Conservation (phyloP, 2,329 filamentous ascomycete species). For the Xylaria sp. region DNA sequence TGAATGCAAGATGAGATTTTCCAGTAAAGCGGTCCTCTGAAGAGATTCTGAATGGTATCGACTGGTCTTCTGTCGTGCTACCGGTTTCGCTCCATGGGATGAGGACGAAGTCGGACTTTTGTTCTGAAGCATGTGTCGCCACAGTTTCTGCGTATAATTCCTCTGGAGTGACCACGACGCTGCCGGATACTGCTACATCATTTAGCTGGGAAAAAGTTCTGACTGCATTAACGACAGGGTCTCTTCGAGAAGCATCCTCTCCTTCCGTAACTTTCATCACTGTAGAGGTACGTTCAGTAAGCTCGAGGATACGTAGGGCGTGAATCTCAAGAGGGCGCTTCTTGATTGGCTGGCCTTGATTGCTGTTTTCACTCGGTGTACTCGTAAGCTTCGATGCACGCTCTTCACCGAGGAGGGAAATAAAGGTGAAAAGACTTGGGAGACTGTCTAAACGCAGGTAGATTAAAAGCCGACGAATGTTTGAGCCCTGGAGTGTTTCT, state of each 20-base stretch:
- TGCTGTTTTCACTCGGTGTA: conserved; percentile 32
- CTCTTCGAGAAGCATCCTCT: conserved; percentile 72
- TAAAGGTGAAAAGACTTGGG: conserved; percentile 79
- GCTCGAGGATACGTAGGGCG: conserved; percentile 82
- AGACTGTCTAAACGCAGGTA: conserved; percentile 86
- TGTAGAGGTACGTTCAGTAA: conserved; percentile 90
- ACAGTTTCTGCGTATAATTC: conserved; percentile 80
- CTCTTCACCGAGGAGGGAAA: conserved; percentile 74
- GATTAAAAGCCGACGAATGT: conserved; percentile 71
- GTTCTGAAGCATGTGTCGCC: conserved; percentile 70
- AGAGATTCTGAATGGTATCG: conserved; percentile 48
- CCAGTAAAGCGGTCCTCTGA: conserved; percentile 65
- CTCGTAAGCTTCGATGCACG: conserved; percentile 31
- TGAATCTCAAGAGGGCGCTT: conserved; percentile 72
- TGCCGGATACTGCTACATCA: conserved; percentile 81
- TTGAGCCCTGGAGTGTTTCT: conserved; percentile 44
- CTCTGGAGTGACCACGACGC: conserved; percentile 79
- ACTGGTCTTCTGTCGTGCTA: conserved; percentile 69
- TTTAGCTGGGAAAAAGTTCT: conserved; percentile 84
- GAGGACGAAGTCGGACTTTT: conserved; percentile 74
- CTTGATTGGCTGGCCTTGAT: conserved; percentile 37
- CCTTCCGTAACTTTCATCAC: conserved; percentile 92
- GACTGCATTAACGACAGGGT: conserved; percentile 91
- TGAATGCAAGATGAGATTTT: conserved; percentile 73
- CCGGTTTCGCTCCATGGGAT: conserved; percentile 91